phyloP scores from a whole-genome alignment of 2,329 filamentous ascomycete species.

The Myrmaecium sp. region DNA sequence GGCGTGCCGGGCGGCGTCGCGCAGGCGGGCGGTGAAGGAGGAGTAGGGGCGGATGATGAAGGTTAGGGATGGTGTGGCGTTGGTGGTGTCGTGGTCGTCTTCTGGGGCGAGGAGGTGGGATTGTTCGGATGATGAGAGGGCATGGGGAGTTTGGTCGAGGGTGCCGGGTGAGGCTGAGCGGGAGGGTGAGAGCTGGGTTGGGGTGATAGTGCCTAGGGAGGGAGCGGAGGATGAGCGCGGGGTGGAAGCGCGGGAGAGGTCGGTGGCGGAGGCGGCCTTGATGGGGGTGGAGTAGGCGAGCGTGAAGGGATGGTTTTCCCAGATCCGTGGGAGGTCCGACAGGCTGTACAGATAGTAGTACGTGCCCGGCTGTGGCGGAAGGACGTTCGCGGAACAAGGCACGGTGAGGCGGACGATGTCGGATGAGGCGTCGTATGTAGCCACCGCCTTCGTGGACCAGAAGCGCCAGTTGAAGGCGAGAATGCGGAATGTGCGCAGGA shows the following conservation, averaged over 20 bases:
- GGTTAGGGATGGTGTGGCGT: slow-evolving; percentile 12
- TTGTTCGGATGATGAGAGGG: too few relatives aligned
- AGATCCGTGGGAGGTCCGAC: slow-evolving; percentile 23
- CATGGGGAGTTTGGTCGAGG: too few relatives aligned
- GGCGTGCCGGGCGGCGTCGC: slow-evolving; percentile 9
- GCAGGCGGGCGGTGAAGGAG: slow-evolving; percentile 31
- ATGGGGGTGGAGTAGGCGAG: slow-evolving; percentile 10
- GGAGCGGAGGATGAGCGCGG: too few relatives aligned
- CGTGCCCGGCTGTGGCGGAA: slow-evolving; percentile 25
- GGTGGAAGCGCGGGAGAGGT: too few relatives aligned
- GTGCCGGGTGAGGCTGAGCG: too few relatives aligned
- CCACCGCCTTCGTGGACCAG: slow-evolving; percentile 19
- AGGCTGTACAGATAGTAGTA: slow-evolving; percentile 32
- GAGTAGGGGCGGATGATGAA: slow-evolving; percentile 35
- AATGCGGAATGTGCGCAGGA: slow-evolving; percentile 27
- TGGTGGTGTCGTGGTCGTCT: too few relatives aligned
- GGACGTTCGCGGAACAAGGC: slow-evolving; percentile 14
- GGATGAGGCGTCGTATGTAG: slow-evolving; percentile 25
- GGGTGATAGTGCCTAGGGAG: slow-evolving; percentile 4
- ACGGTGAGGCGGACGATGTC: slow-evolving; percentile 32
- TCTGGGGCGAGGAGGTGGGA: too few relatives aligned
- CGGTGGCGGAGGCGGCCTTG: slow-evolving; percentile 1
- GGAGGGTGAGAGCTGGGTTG: too few relatives aligned
- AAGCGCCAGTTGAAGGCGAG: slow-evolving; percentile 25
- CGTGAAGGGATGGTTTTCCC: slow-evolving; percentile 35